Evolutionary conservation across 306 rosid genomes (phyloP).

Genomic region (Ormosia emarginata): DNA sequence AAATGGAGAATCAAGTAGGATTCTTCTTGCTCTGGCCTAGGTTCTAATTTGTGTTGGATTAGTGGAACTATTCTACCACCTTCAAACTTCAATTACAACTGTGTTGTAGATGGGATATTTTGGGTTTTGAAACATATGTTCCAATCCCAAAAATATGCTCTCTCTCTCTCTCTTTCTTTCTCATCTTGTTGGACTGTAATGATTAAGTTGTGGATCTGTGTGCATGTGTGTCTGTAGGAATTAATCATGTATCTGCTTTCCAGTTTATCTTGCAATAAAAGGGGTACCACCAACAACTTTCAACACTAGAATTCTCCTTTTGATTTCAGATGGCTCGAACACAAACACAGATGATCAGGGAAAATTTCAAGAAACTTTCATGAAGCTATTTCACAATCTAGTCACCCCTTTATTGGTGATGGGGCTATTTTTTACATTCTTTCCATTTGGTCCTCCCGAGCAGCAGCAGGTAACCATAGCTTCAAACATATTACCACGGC

Average conservation of each 20-base stretch:
- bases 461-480: conserved; percentile 63
- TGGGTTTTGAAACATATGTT: background rate
- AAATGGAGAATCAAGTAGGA: background rate
- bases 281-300: background rate
- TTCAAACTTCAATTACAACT: background rate
- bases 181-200: background rate
- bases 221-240: background rate
- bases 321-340: conserved; percentile 63
- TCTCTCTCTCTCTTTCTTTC: background rate
- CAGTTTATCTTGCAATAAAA: background rate
- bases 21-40: background rate
- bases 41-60: background rate
- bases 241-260: background rate
- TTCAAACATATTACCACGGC: background rate
- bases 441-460: conserved; percentile 57
- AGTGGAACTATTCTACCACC: background rate
- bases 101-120: background rate
- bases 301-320: conserved; percentile 11
- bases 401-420: conserved; percentile 56
- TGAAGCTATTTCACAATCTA: conserved; percentile 55
- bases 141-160: background rate
- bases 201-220: background rate
- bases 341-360: conserved; percentile 63
- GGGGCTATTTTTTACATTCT: conserved; percentile 54
- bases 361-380: conserved; percentile 51